A percentile compares a stretch with the other conserved stretches of the same genome.
Evolutionary conservation across 495 filamentous ascomycete species (phyloP).

Genomic region (Lophium mytilinum): DNA sequence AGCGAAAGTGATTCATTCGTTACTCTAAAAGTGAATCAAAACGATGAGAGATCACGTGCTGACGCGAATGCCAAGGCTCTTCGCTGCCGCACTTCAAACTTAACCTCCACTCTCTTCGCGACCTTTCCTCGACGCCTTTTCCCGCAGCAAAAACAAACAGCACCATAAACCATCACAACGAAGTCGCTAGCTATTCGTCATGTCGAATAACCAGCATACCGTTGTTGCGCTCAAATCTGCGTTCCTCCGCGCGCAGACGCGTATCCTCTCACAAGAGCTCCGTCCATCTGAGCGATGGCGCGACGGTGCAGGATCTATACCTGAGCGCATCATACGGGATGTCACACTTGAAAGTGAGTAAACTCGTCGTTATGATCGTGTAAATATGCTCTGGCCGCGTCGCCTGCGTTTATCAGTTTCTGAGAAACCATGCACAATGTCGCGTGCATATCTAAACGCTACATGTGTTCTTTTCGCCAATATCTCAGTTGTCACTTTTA

Average conservation of each 20-base stretch:
- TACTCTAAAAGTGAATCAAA: background rate
- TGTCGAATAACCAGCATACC: conserved; percentile 8
- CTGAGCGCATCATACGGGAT: conserved; percentile 14
- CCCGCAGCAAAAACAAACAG: too few relatives aligned
- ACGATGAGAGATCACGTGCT: background rate
- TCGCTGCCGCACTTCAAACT: background rate
- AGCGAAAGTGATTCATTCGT: background rate
- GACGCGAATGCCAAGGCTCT: background rate
- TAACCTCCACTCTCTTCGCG: too few relatives aligned
- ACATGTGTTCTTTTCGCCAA: background rate
- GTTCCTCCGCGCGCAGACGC: conserved; percentile 25
- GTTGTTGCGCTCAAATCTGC: conserved; percentile 19
- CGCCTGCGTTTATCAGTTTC: background rate
- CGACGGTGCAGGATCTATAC: conserved; percentile 7
- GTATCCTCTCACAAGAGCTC: conserved; percentile 20
- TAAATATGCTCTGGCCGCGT: background rate
- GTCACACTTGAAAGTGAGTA: conserved; percentile 20
- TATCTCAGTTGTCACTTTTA: background rate
- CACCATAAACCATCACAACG: too few relatives aligned
- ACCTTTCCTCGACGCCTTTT: too few relatives aligned
- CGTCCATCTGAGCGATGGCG: conserved; percentile 10
- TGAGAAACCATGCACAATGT: background rate
- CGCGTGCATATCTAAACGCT: too few relatives aligned
- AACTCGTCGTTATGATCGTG: too few relatives aligned
- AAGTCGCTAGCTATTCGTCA: background rate